Base-by-base conservation (phyloP, 176 grass and related monocot species). In the Areca catechu region DNA sequence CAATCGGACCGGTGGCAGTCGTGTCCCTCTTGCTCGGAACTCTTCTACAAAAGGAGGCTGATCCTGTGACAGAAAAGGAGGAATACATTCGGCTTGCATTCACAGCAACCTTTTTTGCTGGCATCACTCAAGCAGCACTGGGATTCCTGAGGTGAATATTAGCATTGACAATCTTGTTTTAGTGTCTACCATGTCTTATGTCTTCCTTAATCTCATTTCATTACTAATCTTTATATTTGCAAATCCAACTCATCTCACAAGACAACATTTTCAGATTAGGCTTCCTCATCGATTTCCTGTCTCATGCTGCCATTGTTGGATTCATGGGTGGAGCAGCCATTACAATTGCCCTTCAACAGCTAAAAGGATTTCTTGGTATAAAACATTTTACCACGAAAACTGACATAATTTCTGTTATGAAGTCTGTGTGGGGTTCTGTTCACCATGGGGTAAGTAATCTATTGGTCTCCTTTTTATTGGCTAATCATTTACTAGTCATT, bases 261-360 rank as follows among this genome's bases (percentile, higher is more conserved):
- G 28, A 30, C 28, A 43, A 12, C 34, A 43, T 60, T 80, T 82
- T 51, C 80, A 98, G 93, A 67, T 72, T 98, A 70, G 93, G 93
- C 2, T 98, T 98, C 75, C 76, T 98, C 24, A 85, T 98, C 0
- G 93, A 98, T 49, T 98, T 98, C 77, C 75, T 98, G 49, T 98
- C 93, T 0, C 93, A 92, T 92, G 93, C 93, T 76, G 93, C 93
- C 24, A 92, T 98, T 64, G 80, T 98, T 0, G 93, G 93, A 24
- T 98, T 98, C 70, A 98, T 92, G 93, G 84, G 75, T 23, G 93
- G 93, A 65, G 84, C 93, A 67, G 93, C 93, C 48, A 78, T 98
- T 49, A 98, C 87, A 20, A 98, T 98, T 72, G 87, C 93, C 7
- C 87, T 98, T 49, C 93, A 92, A 56, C 93, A 98, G 71, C 72